A percentile compares a stretch with the other conserved stretches of the same genome.
These are phyloP conservation scores for Exophiala bonariae DNA, from an alignment of 2,329 filamentous ascomycete genomes.

Conservation along the genomic window DNA sequence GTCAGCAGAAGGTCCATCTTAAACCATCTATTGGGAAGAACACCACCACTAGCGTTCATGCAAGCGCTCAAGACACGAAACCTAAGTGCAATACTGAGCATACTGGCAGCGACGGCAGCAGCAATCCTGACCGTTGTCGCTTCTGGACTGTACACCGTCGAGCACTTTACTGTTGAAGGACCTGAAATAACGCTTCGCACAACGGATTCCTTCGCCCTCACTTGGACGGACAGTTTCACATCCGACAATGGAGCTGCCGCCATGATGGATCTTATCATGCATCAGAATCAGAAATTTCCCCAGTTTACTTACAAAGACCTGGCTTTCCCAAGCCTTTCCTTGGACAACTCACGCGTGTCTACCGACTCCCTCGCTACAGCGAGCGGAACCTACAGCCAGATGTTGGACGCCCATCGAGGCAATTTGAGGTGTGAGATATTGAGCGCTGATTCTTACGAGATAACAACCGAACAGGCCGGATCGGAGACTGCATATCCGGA, in stretches of 20 bases:
- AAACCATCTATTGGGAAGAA: constrained; percentile 23
- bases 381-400: constrained; percentile 11
- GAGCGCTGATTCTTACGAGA: constrained; percentile 9
- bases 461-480: constrained; percentile 18
- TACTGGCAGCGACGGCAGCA: constrained; percentile 24
- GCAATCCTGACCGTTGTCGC: constrained; percentile 29
- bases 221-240: constrained; percentile 22
- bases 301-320: constrained; percentile 25
- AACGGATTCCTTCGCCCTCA: constrained; percentile 30
- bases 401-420: constrained; percentile 18
- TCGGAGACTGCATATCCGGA: constrained; percentile 16
- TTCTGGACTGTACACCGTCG: constrained; percentile 34
- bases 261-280: constrained; percentile 23
- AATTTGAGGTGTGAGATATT: constrained; percentile 24
- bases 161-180: constrained; percentile 24
- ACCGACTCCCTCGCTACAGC: constrained; percentile 12
- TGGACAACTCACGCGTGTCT: constrained; percentile 16
- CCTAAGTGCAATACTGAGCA: constrained; percentile 28
- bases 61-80: constrained; percentile 20
- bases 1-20: constrained; percentile 21
- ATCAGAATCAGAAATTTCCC: constrained; percentile 24
- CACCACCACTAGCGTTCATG: constrained; percentile 21
- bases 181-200: constrained; percentile 29
- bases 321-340: constrained; percentile 23
- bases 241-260: constrained; percentile 26